Percentiles rank a stretch among this genome's conserved stretches.
Conservation (phyloP, 768 basidiomycete genomes). For the Lactarius vividus region DNA sequence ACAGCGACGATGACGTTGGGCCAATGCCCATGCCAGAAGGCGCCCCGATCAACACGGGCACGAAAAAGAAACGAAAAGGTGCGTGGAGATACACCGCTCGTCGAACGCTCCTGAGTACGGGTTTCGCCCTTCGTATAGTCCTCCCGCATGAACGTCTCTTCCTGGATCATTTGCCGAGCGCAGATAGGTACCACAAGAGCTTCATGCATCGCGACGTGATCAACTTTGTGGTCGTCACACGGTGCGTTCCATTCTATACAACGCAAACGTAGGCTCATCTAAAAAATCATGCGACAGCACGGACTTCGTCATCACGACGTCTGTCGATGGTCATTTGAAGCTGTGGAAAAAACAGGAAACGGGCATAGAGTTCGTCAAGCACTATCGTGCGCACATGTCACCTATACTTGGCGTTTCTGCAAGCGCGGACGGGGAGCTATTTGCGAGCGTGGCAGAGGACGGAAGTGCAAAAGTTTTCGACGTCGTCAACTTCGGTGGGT, state of each 20-base stretch:
- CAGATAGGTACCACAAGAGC: constrained; percentile 94
- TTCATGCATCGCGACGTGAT: constrained; percentile 97
- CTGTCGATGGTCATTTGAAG: constrained; percentile 92
- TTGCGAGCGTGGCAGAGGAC: constrained; percentile 90
- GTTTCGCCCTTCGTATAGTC: constrained; percentile 45
- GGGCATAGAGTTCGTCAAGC: constrained; percentile 98
- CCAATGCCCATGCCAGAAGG: constrained; percentile 81
- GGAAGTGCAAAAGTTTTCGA: constrained; percentile 95
- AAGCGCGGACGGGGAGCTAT: constrained; percentile 88
- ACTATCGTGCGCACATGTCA: constrained; percentile 88
- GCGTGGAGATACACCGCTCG: constrained; percentile 26
- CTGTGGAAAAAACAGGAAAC: constrained; percentile 98
- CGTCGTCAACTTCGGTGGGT: constrained; percentile 93
- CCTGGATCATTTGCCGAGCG: constrained; percentile 85
- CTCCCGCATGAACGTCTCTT: constrained; percentile 92
- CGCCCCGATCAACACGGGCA: constrained; percentile 36
- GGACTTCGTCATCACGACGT: constrained; percentile 91
- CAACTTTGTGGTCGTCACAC: constrained; percentile 86
- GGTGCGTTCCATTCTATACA: constrained; percentile 47
- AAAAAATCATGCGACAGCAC: constrained; percentile 51
- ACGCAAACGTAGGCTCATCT: not conserved
- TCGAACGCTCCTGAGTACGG: not conserved
- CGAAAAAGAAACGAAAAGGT: constrained; percentile 87
- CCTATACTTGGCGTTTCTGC: constrained; percentile 78
- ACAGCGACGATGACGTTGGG: constrained; percentile 75